Evolutionary conservation across 257 asterid species (phyloP).

Genomic region (Petrea volubilis): DNA sequence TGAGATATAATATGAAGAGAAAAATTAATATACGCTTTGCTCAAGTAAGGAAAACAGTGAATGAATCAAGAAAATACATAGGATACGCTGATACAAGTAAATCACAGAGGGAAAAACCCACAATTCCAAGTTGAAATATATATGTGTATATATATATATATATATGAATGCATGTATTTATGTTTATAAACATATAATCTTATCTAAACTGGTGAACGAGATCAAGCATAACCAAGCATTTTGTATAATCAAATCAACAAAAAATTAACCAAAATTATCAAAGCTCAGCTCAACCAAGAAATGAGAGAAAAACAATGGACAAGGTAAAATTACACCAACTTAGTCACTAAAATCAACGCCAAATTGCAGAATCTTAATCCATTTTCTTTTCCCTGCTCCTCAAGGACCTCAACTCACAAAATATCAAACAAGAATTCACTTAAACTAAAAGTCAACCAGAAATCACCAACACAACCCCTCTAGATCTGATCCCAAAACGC

Average conservation of each 20-base stretch:
- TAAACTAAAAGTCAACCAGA: slow-evolving; percentile 29
- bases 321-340: neutral
- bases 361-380: slow-evolving; percentile 17
- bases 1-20: slow-evolving; percentile 26
- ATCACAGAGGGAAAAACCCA: too few species aligned
- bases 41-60: neutral
- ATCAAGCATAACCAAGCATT: neutral
- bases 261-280: slow-evolving; percentile 2
- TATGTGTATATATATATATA: too few species aligned
- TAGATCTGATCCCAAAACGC: slow-evolving; percentile 45
- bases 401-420: neutral
- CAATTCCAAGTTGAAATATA: too few species aligned
- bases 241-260: neutral
- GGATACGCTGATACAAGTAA: neutral
- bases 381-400: neutral
- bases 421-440: neutral
- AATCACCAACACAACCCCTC: slow-evolving; percentile 9
- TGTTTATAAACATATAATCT: too few species aligned
- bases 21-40: neutral
- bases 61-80: neutral
- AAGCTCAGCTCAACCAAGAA: slow-evolving; percentile 1
- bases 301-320: neutral
- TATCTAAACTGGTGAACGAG: neutral
- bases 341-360: slow-evolving; percentile 9
- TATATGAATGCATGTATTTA: too few species aligned